A percentile compares a stretch with the other conserved stretches of the same genome.
These are phyloP conservation scores for Cercospora citrullina DNA, from an alignment of 2,329 filamentous ascomycete genomes.

Conservation along the genomic window DNA sequence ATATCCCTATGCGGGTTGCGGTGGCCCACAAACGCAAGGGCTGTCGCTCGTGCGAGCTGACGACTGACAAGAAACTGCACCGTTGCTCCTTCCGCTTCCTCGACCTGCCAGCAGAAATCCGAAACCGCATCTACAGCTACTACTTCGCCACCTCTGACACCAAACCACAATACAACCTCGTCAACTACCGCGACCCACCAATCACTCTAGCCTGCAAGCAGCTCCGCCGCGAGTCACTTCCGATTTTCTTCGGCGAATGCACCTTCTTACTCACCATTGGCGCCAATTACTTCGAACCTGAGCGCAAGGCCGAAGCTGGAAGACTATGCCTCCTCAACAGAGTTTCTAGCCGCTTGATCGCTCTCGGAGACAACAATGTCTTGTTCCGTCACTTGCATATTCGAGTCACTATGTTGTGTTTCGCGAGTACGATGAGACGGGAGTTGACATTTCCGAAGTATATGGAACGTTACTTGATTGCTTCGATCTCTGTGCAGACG, in stretches of 20 bases:
- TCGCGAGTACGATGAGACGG: background rate
- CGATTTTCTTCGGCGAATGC: constrained; percentile 13
- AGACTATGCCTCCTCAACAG: background rate
- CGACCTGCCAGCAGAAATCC: constrained; percentile 45
- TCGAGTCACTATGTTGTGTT: background rate
- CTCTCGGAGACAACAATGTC: constrained; percentile 1
- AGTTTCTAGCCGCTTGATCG: background rate
- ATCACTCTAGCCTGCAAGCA: constrained; percentile 12
- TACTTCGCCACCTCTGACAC: background rate
- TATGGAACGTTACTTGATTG: background rate
- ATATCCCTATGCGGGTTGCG: background rate
- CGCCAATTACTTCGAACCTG: constrained; percentile 7
- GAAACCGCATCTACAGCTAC: constrained; percentile 12
- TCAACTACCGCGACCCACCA: constrained; percentile 4
- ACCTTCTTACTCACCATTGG: constrained; percentile 11
- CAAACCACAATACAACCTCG: constrained; percentile 1
- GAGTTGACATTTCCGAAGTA: background rate
- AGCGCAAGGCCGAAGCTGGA: constrained; percentile 2
- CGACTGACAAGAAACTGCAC: background rate
- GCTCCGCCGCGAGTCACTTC: constrained; percentile 3
- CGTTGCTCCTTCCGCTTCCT: constrained; percentile 19
- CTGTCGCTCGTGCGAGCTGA: background rate
- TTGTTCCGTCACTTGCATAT: constrained; percentile 12
- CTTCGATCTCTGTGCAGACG: constrained; percentile 1
- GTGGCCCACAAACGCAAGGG: background rate